Base-by-base conservation (phyloP, 2,329 filamentous ascomycete species). In the Stagonosporopsis tanaceti region DNA sequence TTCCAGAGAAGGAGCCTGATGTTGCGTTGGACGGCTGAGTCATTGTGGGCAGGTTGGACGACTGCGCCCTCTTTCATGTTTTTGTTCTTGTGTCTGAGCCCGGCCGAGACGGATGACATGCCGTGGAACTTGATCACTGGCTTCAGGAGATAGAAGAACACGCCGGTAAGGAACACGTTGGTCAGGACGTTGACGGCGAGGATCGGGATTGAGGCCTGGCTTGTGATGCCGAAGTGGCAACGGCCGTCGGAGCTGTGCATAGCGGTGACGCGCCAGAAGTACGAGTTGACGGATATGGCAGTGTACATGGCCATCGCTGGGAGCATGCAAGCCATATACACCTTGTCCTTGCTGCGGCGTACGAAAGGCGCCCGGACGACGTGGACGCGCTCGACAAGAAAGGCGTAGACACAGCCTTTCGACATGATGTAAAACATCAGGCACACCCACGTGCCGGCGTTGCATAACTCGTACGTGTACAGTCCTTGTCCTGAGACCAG, bases 371-470 rank as follows among this genome's bases (percentile, higher is more conserved):
- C 61, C 14, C 75, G 68, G 22, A 78, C 68, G 7, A 74, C 66
- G 45, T 78, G 76, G 27, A 73, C 69, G 15, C 77, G 71, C 56
- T 79, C 77, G 27, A 77, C 68, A 6, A 79, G 65, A 59, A 77
- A 78, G 12, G 75, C 55, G 42, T 78, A 77, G 46, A 76, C 66
- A 24, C 65, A 41, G 17, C 65, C 57, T 50, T 79, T 78, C 50
- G 62, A 67, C 11, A 57, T 53, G 17, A 75, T 62, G 54, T 77
- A 78, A 54, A 77, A 76, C 20, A 71, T 65, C 20, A 78, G 59
- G 53, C 77, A 79, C 17, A 74, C 60, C 62, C 74, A 72, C 35
- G 76, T 75, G 2, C 69, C 74, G 14, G 65, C 65, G 12, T 63
- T 44, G 52, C 77, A 78, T 12, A 68, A 59, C 6, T 35, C 30